phyloP scores from a whole-genome alignment of 345 rosid genomes.

The Lepidium sativum region DNA sequence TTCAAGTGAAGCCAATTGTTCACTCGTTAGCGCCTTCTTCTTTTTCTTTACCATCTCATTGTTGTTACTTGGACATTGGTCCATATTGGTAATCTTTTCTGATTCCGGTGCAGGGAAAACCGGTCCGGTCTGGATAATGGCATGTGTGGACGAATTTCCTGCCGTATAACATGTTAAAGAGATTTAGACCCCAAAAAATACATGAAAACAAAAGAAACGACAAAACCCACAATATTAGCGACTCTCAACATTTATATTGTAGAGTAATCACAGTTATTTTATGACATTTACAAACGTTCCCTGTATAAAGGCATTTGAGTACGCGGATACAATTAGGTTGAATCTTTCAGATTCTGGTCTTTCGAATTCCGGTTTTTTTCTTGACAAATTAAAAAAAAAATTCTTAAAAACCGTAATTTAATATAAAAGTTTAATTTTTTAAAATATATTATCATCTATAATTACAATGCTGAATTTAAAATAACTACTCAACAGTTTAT shows the following conservation, averaged over 20 bases:
- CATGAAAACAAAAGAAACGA: not conserved
- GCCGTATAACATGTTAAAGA: not conserved
- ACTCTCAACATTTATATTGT: slow-evolving; percentile 2
- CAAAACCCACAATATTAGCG: not conserved
- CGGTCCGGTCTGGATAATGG: slow-evolving; percentile 18
- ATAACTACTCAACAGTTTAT: too few relatives aligned
- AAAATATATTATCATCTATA: too few relatives aligned
- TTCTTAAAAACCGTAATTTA: too few relatives aligned
- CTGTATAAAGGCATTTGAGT: too few relatives aligned
- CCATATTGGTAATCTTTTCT: not conserved
- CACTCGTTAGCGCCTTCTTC: slow-evolving; percentile 41
- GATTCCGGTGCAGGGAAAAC: slow-evolving; percentile 24
- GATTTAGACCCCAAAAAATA: not conserved
- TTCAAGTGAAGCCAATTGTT: slow-evolving; percentile 55
- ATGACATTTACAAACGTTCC: not conserved
- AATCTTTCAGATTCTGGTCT: too few relatives aligned
- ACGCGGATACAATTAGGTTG: too few relatives aligned
- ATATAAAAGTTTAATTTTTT: too few relatives aligned
- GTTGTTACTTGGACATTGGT: not conserved
- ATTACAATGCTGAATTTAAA: too few relatives aligned
- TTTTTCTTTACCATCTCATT: slow-evolving; percentile 37
- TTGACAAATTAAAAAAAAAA: too few relatives aligned
- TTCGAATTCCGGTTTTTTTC: too few relatives aligned
- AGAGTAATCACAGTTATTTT: not conserved
- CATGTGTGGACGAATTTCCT: slow-evolving; percentile 25